Evolutionary conservation across 768 basidiomycete genomes (phyloP).

Genomic region (Termitomyces sp.): DNA sequence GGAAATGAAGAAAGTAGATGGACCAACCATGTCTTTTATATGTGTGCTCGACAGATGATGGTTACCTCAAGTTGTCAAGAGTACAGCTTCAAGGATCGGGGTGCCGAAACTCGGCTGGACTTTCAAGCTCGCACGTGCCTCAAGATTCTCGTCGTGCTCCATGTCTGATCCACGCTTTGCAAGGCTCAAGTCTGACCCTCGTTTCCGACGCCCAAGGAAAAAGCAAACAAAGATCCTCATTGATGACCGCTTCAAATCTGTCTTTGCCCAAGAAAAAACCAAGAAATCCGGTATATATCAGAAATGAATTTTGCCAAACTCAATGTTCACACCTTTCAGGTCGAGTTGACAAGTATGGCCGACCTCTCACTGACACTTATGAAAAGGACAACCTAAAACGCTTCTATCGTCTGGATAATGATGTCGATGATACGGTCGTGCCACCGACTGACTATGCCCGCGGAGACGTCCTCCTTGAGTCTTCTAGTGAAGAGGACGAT

Average conservation of each 20-base stretch:
- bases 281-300: constrained; percentile 14
- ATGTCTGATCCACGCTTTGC: constrained; percentile 89
- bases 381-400: constrained; percentile 71
- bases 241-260: constrained; percentile 85
- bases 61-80: constrained; percentile 9
- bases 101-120: neutral
- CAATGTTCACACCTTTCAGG: constrained; percentile 26
- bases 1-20: constrained; percentile 1
- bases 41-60: constrained; percentile 7
- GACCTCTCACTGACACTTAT: constrained; percentile 58
- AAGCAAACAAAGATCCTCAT: constrained; percentile 77
- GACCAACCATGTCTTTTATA: constrained; percentile 1
- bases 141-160: neutral
- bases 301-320: neutral
- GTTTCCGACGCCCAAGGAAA: constrained; percentile 84
- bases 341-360: constrained; percentile 88
- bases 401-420: constrained; percentile 65
- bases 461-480: constrained; percentile 82
- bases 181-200: constrained; percentile 82
- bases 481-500: constrained; percentile 72
- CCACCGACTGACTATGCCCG: constrained; percentile 77
- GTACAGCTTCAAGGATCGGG: neutral
- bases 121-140: constrained; percentile 7
- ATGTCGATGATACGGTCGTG: constrained; percentile 23
- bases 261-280: constrained; percentile 50